Conservation (phyloP, 352 stramenopile genomes). For the Aphanomyces euteiches region DNA sequence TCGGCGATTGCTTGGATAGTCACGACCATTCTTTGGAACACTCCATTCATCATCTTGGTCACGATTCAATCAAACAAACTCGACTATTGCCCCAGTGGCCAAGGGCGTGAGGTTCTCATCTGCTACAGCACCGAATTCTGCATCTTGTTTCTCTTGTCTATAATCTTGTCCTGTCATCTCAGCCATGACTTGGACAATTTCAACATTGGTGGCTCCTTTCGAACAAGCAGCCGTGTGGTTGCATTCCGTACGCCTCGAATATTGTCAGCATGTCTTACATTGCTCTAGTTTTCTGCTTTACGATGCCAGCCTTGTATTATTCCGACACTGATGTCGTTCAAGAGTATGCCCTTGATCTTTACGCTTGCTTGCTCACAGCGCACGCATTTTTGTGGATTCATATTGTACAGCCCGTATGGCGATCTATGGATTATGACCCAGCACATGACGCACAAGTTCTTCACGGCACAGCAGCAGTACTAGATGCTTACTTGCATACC, state of each 20-base stretch:
- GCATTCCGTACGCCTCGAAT: background rate
- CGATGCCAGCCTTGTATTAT: background rate
- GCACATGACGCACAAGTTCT: background rate
- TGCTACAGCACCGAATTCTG: background rate
- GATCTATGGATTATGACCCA: background rate
- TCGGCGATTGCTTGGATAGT: background rate
- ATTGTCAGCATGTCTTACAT: background rate
- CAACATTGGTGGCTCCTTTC: background rate
- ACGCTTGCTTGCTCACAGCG: background rate
- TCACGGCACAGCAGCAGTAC: slow-evolving; percentile 9
- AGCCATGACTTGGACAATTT: slow-evolving; percentile 10
- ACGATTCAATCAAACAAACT: background rate
- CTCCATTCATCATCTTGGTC: background rate
- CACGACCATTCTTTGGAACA: background rate
- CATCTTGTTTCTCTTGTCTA: background rate
- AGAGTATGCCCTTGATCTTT: background rate
- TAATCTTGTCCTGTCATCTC: background rate
- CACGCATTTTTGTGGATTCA: slow-evolving; percentile 7
- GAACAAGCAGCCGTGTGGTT: background rate
- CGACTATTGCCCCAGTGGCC: background rate
- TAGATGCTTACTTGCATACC: slow-evolving; percentile 10
- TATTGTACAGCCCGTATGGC: background rate
- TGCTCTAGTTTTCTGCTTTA: background rate
- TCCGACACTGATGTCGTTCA: background rate
- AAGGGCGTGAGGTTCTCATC: background rate